Percentiles rank a stretch among this genome's conserved stretches.
These are phyloP conservation scores for Drechslerella coelobrocha DNA, from an alignment of 2,329 filamentous ascomycete species.

Conservation along the genomic window DNA sequence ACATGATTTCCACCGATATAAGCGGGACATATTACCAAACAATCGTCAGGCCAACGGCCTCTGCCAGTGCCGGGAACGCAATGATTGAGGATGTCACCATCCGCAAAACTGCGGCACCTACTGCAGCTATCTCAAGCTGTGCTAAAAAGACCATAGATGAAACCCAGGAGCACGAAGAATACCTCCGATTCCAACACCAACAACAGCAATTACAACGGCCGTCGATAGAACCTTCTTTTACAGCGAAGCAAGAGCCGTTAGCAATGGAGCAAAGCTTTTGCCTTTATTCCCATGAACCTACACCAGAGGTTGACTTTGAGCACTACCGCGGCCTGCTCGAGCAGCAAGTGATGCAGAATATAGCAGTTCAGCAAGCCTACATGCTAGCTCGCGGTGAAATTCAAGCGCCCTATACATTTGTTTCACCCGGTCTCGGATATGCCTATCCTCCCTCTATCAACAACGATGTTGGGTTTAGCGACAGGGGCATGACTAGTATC, in stretches of 20 bases:
- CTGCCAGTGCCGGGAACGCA: conserved; percentile 55
- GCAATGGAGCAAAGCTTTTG: conserved; percentile 32
- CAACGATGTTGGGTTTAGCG: not conserved
- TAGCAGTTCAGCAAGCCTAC: conserved; percentile 29
- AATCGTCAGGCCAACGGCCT: conserved; percentile 58
- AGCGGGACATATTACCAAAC: conserved; percentile 64
- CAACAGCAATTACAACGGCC: conserved; percentile 9
- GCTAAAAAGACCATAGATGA: conserved; percentile 10
- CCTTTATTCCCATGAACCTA: conserved; percentile 19
- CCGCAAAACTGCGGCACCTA: conserved; percentile 57
- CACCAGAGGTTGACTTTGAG: conserved; percentile 40
- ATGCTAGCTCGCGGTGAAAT: conserved; percentile 12
- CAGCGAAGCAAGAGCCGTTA: conserved; percentile 14
- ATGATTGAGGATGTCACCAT: conserved; percentile 60
- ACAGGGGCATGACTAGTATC: conserved; percentile 12
- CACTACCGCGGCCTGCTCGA: conserved; percentile 39
- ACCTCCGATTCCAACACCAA: conserved; percentile 3
- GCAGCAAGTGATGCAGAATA: conserved; percentile 40
- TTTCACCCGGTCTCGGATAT: conserved; percentile 28
- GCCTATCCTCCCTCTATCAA: not conserved
- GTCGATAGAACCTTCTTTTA: conserved; percentile 12
- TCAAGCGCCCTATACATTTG: conserved; percentile 19
- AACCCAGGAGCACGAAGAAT: conserved; percentile 3
- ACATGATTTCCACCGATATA: conserved; percentile 60
- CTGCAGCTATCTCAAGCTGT: not conserved